Percentiles rank a stretch among this genome's conserved stretches.
Conservation (phyloP, 768 basidiomycete genomes). For the Galerina sulciceps region DNA sequence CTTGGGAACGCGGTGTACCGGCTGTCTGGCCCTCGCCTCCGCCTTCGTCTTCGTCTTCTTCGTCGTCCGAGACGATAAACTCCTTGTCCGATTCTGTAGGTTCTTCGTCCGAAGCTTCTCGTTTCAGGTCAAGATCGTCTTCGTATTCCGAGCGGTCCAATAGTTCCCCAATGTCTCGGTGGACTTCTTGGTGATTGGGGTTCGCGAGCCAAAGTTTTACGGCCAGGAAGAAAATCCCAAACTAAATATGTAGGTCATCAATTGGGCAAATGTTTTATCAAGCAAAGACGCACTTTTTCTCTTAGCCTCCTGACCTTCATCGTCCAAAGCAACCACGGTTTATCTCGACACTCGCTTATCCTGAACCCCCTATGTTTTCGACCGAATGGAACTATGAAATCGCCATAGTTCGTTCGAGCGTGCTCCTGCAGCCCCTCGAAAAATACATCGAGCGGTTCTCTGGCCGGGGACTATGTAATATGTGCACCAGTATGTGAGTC, state of each 20-base stretch:
- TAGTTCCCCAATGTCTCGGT: not conserved
- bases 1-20: not conserved
- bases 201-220: not conserved
- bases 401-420: not conserved
- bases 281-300: not conserved
- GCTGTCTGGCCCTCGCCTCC: not conserved
- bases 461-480: not conserved
- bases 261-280: no score
- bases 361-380: not conserved
- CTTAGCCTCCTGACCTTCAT: not conserved
- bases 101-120: not conserved
- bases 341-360: not conserved
- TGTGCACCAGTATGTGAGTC: not conserved
- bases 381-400: conserved; percentile 3
- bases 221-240: not conserved
- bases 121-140: not conserved
- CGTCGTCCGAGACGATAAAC: not conserved
- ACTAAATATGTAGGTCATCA: not conserved
- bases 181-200: not conserved
- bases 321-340: not conserved
- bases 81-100: not conserved
- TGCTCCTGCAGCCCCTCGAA: not conserved
- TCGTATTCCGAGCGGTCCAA: not conserved
- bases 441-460: not conserved
- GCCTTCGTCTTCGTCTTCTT: no score